These are phyloP conservation scores for Nicotiana undulata DNA, from an alignment of 257 asterid species.

Conservation along the genomic window DNA sequence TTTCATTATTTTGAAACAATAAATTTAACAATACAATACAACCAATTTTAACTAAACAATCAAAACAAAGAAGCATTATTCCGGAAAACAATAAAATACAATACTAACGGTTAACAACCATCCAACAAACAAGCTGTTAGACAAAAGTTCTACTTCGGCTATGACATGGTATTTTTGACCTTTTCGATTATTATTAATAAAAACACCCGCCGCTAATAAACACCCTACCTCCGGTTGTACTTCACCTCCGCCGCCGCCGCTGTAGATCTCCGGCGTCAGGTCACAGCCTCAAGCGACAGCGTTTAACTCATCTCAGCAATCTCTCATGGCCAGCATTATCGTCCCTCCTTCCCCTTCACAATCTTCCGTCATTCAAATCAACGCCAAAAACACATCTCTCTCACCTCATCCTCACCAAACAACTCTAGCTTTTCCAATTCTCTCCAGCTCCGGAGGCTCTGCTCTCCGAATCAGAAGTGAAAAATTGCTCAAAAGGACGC, in stretches of 20 bases:
- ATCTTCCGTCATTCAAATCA: not conserved
- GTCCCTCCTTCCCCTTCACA: not conserved
- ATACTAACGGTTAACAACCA: too few species aligned
- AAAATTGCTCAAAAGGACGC: not conserved
- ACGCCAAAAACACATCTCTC: not conserved
- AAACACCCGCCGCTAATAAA: too few species aligned
- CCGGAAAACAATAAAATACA: too few species aligned
- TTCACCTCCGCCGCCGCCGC: not conserved
- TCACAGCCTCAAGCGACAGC: not conserved
- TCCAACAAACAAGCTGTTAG: too few species aligned
- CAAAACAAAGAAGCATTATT: too few species aligned
- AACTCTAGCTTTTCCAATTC: not conserved
- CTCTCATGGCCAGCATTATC: not conserved
- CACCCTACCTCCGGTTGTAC: too few species aligned
- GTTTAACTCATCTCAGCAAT: not conserved
- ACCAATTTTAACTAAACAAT: too few species aligned
- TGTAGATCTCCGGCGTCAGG: not conserved
- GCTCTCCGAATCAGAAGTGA: not conserved
- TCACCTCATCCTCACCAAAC: not conserved
- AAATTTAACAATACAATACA: too few species aligned
- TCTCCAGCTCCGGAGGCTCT: not conserved
- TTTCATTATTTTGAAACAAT: too few species aligned
- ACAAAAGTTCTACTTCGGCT: too few species aligned
- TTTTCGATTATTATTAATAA: too few species aligned
- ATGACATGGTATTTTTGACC: too few species aligned